phyloP scores from a whole-genome alignment of 2,329 filamentous ascomycete species.

The Stagonosporopsis chrysanthemi region DNA sequence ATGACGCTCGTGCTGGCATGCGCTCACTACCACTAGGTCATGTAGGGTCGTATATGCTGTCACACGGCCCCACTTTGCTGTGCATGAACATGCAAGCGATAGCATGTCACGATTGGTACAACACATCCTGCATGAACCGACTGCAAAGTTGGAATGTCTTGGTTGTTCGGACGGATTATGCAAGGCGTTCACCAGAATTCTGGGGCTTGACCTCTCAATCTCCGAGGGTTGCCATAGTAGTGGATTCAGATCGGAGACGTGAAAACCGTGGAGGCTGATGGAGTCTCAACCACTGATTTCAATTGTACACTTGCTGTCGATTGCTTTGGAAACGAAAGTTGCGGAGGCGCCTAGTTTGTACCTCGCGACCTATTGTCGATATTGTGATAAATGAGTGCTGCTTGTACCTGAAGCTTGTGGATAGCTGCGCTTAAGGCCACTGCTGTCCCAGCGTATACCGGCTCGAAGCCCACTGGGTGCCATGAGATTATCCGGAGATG shows the following conservation, averaged over 20 bases:
- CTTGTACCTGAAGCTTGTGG: background rate
- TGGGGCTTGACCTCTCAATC: background rate
- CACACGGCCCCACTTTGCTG: background rate
- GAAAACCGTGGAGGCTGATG: background rate
- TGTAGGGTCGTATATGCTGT: conserved; percentile 1
- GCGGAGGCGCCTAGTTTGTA: background rate
- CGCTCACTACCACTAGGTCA: background rate
- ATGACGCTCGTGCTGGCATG: background rate
- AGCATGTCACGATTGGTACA: background rate
- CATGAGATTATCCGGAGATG: background rate
- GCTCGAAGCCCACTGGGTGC: background rate
- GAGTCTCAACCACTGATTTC: background rate
- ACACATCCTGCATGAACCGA: background rate
- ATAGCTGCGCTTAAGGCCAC: background rate
- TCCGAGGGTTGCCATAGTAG: background rate
- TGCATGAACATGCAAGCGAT: conserved; percentile 8
- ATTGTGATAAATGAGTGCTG: background rate
- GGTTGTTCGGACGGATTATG: background rate
- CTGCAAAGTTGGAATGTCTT: background rate
- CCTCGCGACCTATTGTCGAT: background rate
- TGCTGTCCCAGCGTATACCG: background rate
- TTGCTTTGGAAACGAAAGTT: background rate
- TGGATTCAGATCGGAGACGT: background rate
- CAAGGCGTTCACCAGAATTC: background rate
- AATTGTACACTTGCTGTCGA: background rate